Percentiles rank a stretch among this genome's conserved stretches.
These are phyloP conservation scores for Arabidopsis suecica DNA, from an alignment of 345 rosid species.

Conservation along the genomic window DNA sequence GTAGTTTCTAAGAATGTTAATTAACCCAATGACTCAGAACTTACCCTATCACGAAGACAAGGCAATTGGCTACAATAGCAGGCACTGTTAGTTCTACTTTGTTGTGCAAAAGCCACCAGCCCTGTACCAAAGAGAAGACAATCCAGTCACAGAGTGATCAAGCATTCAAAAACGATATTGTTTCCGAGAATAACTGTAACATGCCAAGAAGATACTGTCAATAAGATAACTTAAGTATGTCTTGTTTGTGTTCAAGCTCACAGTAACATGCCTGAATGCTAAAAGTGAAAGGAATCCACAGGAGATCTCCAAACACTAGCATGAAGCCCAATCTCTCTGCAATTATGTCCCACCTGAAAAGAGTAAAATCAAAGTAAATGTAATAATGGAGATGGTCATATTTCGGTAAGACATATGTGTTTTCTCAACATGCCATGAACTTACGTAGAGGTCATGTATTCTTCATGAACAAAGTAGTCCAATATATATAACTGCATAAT, in stretches of 20 bases:
- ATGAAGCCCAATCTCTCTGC: slow-evolving; percentile 97
- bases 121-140: slow-evolving; percentile 54
- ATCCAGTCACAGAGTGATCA: slow-evolving; percentile 29
- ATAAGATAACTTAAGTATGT: neutral
- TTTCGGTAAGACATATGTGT: neutral
- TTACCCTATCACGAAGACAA: slow-evolving; percentile 82
- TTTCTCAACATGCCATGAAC: slow-evolving; percentile 41
- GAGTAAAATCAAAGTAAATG: neutral
- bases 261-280: slow-evolving; percentile 82
- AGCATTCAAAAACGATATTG: neutral
- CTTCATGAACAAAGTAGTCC: slow-evolving; percentile 84
- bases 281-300: slow-evolving; percentile 95
- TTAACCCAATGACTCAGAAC: slow-evolving; percentile 17
- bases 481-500: slow-evolving; percentile 69
- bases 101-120: slow-evolving; percentile 95
- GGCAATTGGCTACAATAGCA: slow-evolving; percentile 62
- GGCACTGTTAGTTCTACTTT: slow-evolving; percentile 67
- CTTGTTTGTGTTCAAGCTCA: slow-evolving; percentile 9
- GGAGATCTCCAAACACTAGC: slow-evolving; percentile 93
- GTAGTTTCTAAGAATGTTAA: slow-evolving; percentile 9
- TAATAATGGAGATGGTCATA: neutral
- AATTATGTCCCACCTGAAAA: slow-evolving; percentile 89
- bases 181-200: neutral
- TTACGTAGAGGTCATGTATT: slow-evolving; percentile 96
- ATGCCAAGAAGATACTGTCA: neutral